These are phyloP conservation scores for Cordyceps militaris DNA, from an alignment of 2,329 filamentous ascomycete species.

Conservation along the genomic window DNA sequence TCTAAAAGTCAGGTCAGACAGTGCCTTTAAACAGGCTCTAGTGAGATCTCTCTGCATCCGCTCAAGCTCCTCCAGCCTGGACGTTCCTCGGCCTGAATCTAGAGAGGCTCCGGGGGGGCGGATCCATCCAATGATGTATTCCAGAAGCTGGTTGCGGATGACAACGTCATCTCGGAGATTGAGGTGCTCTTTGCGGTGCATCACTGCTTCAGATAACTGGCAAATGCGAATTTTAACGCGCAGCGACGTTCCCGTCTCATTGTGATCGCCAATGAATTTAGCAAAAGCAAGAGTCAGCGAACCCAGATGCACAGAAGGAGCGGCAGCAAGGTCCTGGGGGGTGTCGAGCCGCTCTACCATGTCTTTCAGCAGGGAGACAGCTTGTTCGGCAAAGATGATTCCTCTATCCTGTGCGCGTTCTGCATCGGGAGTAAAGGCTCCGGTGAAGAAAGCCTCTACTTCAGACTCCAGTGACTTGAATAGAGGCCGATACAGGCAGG, in stretches of 20 bases:
- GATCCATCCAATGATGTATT: constrained; percentile 64
- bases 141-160: constrained; percentile 60
- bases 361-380: constrained; percentile 54
- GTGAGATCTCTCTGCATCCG: constrained; percentile 60
- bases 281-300: constrained; percentile 58
- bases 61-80: constrained; percentile 49
- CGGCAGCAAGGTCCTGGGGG: constrained; percentile 53
- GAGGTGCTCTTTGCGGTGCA: constrained; percentile 59
- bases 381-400: constrained; percentile 61
- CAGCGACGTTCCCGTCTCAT: constrained; percentile 48
- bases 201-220: constrained; percentile 58
- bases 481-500: constrained; percentile 53
- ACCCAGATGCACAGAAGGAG: constrained; percentile 57
- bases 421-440: constrained; percentile 39
- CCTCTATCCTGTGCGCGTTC: constrained; percentile 51
- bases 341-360: constrained; percentile 59
- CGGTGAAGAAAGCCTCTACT: constrained; percentile 55
- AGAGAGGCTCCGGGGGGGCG: constrained; percentile 46
- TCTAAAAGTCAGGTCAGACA: constrained; percentile 60
- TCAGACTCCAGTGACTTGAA: constrained; percentile 61
- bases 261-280: constrained; percentile 54
- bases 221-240: constrained; percentile 64
- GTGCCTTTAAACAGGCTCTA: constrained; percentile 55
- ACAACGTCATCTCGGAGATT: constrained; percentile 63
- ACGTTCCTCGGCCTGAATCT: constrained; percentile 33